A percentile compares a stretch with the other conserved stretches of the same genome.
These are phyloP conservation scores for Tanacetum coccineum DNA, from an alignment of 129 eudicot genomes.

Conservation along the genomic window DNA sequence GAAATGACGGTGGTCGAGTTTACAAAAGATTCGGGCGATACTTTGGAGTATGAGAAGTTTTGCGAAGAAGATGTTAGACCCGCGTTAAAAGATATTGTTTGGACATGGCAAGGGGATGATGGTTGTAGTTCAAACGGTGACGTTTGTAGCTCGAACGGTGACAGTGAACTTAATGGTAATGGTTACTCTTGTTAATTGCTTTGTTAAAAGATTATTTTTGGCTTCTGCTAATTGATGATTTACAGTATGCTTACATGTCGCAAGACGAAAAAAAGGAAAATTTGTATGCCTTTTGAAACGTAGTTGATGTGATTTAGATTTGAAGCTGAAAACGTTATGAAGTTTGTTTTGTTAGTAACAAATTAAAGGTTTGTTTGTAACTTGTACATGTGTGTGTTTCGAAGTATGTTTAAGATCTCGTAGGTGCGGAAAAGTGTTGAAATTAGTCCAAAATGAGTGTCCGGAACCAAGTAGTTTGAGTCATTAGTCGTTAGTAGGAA, in stretches of 20 bases:
- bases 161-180: neutral
- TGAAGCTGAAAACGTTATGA: neutral
- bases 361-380: too few species aligned
- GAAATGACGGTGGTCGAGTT: conserved; percentile 43
- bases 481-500: too few species aligned
- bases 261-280: neutral
- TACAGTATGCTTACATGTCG: neutral
- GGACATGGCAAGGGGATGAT: conserved; percentile 43
- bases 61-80: conserved; percentile 40
- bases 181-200: conserved; percentile 15
- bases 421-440: too few species aligned
- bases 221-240: conserved; percentile 6
- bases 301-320: neutral
- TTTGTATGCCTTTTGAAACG: conserved; percentile 8
- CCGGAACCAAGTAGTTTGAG: too few species aligned
- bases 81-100: conserved; percentile 39
- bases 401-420: too few species aligned
- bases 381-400: too few species aligned
- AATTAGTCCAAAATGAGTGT: too few species aligned
- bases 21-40: conserved; percentile 32
- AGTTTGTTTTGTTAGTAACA: neutral
- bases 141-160: neutral
- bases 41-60: conserved; percentile 35
- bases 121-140: conserved; percentile 5
- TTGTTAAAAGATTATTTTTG: conserved; percentile 3